Evolutionary conservation across 352 stramenopile species (phyloP).

Genomic region (Globisporangium splendens): DNA sequence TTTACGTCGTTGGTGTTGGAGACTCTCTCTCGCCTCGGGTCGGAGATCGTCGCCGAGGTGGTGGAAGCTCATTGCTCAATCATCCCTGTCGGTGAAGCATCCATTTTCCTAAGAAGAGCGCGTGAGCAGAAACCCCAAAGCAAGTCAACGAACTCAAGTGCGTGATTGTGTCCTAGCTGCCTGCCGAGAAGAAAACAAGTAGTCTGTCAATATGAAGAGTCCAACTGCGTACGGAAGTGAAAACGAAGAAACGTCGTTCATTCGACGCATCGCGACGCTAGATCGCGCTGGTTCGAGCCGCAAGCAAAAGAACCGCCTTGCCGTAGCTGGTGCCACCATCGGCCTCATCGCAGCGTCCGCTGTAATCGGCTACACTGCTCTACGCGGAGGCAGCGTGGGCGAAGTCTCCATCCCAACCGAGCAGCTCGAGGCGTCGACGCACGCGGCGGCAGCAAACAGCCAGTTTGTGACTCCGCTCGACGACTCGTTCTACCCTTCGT

Average conservation of each 20-base stretch:
- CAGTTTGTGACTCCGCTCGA: constrained; percentile 31
- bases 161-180: neutral
- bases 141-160: neutral
- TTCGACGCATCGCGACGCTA: neutral
- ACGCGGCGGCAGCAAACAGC: constrained; percentile 16
- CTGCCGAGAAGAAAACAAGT: neutral
- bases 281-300: constrained; percentile 19
- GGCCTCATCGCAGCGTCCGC: constrained; percentile 34
- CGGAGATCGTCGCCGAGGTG: neutral
- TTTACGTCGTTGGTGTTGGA: neutral
- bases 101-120: constrained; percentile 3
- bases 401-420: constrained; percentile 14
- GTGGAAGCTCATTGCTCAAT: constrained; percentile 28
- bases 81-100: constrained; percentile 28
- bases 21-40: neutral
- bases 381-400: constrained; percentile 11
- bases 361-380: constrained; percentile 37
- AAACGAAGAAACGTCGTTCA: neutral
- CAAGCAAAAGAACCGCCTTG: constrained; percentile 44
- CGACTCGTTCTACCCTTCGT: constrained; percentile 36
- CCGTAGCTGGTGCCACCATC: constrained; percentile 31
- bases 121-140: constrained; percentile 1
- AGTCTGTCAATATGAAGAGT: constrained; percentile 42
- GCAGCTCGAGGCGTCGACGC: constrained; percentile 25
- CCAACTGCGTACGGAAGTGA: constrained; percentile 36